A percentile compares a stretch with the other conserved stretches of the same genome.
Conservation (phyloP, 1,139 yeast genomes). For the Geotrichum histeridarum region DNA sequence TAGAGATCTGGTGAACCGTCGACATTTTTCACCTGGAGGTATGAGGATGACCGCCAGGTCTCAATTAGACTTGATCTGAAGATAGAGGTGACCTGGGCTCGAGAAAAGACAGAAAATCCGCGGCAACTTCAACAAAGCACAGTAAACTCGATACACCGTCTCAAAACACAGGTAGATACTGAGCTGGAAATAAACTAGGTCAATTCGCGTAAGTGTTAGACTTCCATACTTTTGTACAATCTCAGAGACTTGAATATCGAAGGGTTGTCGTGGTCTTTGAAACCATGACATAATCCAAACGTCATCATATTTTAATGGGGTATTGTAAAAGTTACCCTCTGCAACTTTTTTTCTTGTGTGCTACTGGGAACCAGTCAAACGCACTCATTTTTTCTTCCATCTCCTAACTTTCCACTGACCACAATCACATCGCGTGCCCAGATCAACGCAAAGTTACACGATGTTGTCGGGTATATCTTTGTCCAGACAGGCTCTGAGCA, state of each 20-base stretch:
- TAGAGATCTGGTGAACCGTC: slow-evolving; percentile 25
- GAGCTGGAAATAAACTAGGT: too few relatives aligned
- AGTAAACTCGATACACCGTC: too few relatives aligned
- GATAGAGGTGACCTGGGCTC: not conserved
- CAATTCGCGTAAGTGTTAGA: too few relatives aligned
- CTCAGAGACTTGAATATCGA: not conserved
- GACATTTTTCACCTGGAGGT: slow-evolving; percentile 14
- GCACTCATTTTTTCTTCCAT: slow-evolving; percentile 3
- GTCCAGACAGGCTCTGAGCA: slow-evolving; percentile 1
- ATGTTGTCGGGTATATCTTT: slow-evolving; percentile 13
- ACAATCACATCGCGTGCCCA: not conserved
- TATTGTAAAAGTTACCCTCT: not conserved
- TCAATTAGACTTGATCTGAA: not conserved
- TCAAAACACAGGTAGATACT: too few relatives aligned
- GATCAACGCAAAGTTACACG: not conserved
- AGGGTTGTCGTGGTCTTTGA: slow-evolving; percentile 13
- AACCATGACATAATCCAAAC: not conserved
- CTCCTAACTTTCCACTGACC: not conserved
- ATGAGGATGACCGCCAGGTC: not conserved
- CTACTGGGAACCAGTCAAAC: slow-evolving; percentile 7
- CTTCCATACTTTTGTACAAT: too few relatives aligned
- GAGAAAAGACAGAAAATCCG: too few relatives aligned
- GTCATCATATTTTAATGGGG: not conserved
- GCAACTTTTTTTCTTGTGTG: not conserved
- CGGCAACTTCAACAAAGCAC: too few relatives aligned